Conservation (phyloP, 306 rosid species). For the Prunus persica region Prunus_persica_NCBIv2 NC_034012.1:6721001-6721500, state of each 20-base stretch:
- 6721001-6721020: no score
- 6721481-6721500: neutral
- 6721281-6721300: neutral
- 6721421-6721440: neutral
- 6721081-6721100: no score
- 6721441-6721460: neutral
- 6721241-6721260: neutral
- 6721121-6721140: no score
- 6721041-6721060: no score
- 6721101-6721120: no score
- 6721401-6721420: neutral
- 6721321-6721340: slow-evolving; percentile 12
- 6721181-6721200: neutral
- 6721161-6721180: neutral
- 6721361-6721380: slow-evolving; percentile 1
- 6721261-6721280: neutral
- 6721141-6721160: no score
- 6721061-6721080: no score
- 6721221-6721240: neutral
- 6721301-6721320: neutral
- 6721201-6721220: no score
- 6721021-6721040: no score
- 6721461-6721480: neutral
- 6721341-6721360: neutral
- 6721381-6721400: slow-evolving; percentile 13